Evolutionary conservation across 106 monocot genomes (phyloP).

Genomic region (Cymbidium sinense): DNA sequence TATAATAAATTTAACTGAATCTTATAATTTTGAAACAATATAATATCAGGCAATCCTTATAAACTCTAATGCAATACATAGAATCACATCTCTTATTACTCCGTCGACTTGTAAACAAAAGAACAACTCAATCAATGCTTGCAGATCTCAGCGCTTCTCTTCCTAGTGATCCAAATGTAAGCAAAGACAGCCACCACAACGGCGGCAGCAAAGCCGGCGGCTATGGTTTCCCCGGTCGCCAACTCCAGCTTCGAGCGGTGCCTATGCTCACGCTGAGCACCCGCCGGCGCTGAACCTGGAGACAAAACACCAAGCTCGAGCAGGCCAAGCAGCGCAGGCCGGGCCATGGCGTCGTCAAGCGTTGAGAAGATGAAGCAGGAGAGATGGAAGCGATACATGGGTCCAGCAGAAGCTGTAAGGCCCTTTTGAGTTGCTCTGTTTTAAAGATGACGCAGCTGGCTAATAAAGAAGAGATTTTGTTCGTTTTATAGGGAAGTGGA

Average conservation of each 20-base stretch:
- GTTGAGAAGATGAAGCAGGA: not conserved
- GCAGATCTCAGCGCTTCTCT: not conserved
- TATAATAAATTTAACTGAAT: too few species aligned
- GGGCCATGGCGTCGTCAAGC: not conserved
- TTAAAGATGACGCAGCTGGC: not conserved
- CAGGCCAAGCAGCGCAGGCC: not conserved
- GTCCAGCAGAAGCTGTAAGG: not conserved
- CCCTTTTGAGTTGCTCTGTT: not conserved
- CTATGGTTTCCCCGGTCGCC: not conserved
- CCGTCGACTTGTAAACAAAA: not conserved
- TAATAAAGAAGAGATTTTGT: not conserved
- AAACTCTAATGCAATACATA: too few species aligned
- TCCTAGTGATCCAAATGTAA: conserved; percentile 4
- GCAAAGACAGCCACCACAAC: not conserved
- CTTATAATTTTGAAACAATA: too few species aligned
- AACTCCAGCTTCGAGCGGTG: conserved; percentile 5
- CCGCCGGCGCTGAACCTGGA: not conserved
- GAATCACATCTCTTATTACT: too few species aligned
- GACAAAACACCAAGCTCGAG: not conserved
- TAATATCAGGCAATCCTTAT: too few species aligned
- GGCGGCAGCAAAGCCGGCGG: not conserved
- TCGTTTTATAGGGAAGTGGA: not conserved
- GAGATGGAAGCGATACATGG: not conserved
- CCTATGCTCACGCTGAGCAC: not conserved
- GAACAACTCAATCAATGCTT: not conserved